These are phyloP conservation scores for Cryphonectria carpinicola DNA, from an alignment of 2,329 filamentous ascomycete genomes.

Conservation along the genomic window DNA sequence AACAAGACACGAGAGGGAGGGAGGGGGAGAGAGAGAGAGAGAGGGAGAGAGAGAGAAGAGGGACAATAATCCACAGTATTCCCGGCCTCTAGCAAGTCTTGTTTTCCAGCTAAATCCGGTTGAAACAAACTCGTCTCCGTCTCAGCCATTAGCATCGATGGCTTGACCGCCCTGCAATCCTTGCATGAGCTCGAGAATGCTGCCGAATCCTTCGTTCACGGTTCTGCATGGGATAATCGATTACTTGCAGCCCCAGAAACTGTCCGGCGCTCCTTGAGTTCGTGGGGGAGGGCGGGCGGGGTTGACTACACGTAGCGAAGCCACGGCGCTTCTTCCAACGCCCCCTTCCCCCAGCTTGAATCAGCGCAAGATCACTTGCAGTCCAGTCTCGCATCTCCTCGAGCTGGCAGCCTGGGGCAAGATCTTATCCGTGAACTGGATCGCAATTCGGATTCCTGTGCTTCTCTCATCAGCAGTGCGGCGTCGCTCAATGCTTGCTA, in stretches of 20 bases:
- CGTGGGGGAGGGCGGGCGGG: neutral
- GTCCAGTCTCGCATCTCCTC: neutral
- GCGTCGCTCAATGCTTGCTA: neutral
- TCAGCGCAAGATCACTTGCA: neutral
- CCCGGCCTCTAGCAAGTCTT: neutral
- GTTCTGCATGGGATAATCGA: too few species aligned
- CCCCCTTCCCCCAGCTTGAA: neutral
- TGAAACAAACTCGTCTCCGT: conserved; percentile 5
- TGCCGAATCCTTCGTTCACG: neutral
- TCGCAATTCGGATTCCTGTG: neutral
- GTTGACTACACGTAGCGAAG: neutral
- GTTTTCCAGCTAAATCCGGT: neutral
- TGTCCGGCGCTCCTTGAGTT: neutral
- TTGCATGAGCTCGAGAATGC: neutral
- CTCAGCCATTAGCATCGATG: neutral
- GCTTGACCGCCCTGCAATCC: neutral
- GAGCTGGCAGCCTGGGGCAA: neutral
- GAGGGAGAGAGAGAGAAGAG: neutral
- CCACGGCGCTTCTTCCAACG: neutral
- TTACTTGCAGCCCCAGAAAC: neutral
- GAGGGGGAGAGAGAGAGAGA: neutral
- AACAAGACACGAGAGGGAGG: neutral
- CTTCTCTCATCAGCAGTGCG: neutral
- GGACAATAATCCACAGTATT: neutral
- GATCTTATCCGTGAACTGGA: neutral